Conservation (phyloP, 805 yeast genomes). For the Metschnikowia amazonensis region DNA sequence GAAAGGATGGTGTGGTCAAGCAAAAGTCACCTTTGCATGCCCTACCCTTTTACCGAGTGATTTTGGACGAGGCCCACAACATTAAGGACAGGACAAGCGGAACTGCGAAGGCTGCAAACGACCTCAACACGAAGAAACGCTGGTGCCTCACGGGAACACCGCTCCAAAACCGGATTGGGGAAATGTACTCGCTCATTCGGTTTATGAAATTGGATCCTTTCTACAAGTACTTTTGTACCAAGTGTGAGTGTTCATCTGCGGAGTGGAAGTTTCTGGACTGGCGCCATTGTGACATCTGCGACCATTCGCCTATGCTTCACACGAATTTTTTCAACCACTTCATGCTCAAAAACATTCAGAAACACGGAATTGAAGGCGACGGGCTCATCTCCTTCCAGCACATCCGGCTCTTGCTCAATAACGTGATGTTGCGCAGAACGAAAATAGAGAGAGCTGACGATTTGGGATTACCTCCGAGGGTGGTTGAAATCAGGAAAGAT, state of each 20-base stretch:
- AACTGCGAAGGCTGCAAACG: slow-evolving; percentile 88
- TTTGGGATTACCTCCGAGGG: slow-evolving; percentile 92
- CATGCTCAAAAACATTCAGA: slow-evolving; percentile 89
- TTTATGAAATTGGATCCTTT: slow-evolving; percentile 83
- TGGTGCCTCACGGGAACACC: slow-evolving; percentile 98
- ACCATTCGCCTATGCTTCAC: slow-evolving; percentile 92
- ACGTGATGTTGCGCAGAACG: slow-evolving; percentile 90
- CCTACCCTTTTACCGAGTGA: slow-evolving; percentile 74
- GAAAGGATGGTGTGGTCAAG: slow-evolving; percentile 67
- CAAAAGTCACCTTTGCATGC: slow-evolving; percentile 74
- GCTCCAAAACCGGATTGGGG: slow-evolving; percentile 93
- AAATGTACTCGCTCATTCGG: slow-evolving; percentile 86
- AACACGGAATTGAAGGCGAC: slow-evolving; percentile 75
- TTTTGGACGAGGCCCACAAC: slow-evolving; percentile 95
- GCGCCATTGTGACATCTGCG: slow-evolving; percentile 81
- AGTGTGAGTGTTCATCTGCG: slow-evolving; percentile 76
- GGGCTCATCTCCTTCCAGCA: slow-evolving; percentile 76
- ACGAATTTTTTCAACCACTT: slow-evolving; percentile 94
- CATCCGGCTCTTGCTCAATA: slow-evolving; percentile 68
- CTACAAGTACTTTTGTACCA: slow-evolving; percentile 87
- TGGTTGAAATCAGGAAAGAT: slow-evolving; percentile 84
- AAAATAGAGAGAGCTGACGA: slow-evolving; percentile 97
- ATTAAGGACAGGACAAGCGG: slow-evolving; percentile 93
- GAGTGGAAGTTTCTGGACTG: slow-evolving; percentile 85
- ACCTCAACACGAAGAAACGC: slow-evolving; percentile 63